Evolutionary conservation across 169 alveolate species (phyloP).

Genomic region (Plasmodium yoelii): DNA sequence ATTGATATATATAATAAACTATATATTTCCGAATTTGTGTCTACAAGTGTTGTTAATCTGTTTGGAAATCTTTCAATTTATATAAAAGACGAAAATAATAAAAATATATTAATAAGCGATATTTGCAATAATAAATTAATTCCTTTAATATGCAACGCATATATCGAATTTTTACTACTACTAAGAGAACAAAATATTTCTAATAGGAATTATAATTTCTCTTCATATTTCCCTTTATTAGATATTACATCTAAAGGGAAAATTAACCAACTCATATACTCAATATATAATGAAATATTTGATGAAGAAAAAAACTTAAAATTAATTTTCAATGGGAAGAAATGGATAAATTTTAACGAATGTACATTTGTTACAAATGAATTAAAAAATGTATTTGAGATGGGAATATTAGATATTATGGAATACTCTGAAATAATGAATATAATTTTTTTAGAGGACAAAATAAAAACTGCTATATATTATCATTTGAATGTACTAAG

Average conservation of each 20-base stretch:
- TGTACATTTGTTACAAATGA: conserved; percentile 35
- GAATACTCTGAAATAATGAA: conserved; percentile 21
- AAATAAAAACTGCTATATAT: conserved; percentile 18
- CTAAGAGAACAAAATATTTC: conserved; percentile 39
- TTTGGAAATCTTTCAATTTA: conserved; percentile 19
- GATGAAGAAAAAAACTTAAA: conserved; percentile 44
- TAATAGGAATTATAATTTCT: conserved; percentile 19
- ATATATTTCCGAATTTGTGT: neutral
- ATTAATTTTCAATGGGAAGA: conserved; percentile 29
- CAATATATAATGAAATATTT: conserved; percentile 36
- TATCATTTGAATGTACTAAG: conserved; percentile 26
- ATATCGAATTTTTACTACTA: conserved; percentile 30
- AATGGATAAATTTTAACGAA: conserved; percentile 44
- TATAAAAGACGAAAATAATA: conserved; percentile 14
- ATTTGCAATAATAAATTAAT: neutral
- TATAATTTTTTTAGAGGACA: conserved; percentile 25
- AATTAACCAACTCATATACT: neutral
- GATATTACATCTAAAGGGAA: neutral
- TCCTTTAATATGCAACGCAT: conserved; percentile 21
- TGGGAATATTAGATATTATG: conserved; percentile 31
- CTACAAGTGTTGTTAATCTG: neutral
- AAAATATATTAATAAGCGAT: conserved; percentile 6
- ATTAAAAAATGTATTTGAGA: conserved; percentile 9
- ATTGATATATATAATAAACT: neutral
- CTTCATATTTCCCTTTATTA: conserved; percentile 23